Conservation (phyloP, 805 yeast species). For the Teunomyces barrocoloradensis region DNA sequence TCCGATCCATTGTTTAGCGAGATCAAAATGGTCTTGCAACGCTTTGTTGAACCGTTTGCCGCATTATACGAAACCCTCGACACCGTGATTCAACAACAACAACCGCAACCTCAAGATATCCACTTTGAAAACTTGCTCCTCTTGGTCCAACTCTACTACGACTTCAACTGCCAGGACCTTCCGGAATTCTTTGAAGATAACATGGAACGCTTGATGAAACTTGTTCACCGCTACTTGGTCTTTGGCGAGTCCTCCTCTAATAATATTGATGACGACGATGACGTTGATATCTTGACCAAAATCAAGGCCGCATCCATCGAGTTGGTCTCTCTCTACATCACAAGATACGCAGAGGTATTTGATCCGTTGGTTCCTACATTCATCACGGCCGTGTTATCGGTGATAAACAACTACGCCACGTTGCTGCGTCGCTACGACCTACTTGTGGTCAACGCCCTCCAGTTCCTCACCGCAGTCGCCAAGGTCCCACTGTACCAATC, state of each 20-base stretch:
- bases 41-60: slow-evolving; percentile 78
- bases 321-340: slow-evolving; percentile 77
- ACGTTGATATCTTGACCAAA: slow-evolving; percentile 64
- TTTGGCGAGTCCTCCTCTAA: slow-evolving; percentile 26
- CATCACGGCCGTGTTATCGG: slow-evolving; percentile 78
- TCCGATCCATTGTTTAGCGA: slow-evolving; percentile 88
- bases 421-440: slow-evolving; percentile 78
- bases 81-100: slow-evolving; percentile 54
- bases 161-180: slow-evolving; percentile 94
- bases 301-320: slow-evolving; percentile 84
- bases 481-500: slow-evolving; percentile 64
- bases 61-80: slow-evolving; percentile 68
- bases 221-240: slow-evolving; percentile 76
- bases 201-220: slow-evolving; percentile 68
- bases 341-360: slow-evolving; percentile 89
- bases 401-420: slow-evolving; percentile 61
- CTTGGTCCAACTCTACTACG: slow-evolving; percentile 80
- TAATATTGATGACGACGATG: slow-evolving; percentile 50
- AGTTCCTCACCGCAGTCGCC: slow-evolving; percentile 79
- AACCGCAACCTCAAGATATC: slow-evolving; percentile 50
- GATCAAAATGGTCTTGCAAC: slow-evolving; percentile 80
- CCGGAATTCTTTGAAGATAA: slow-evolving; percentile 98
- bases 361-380: slow-evolving; percentile 73
- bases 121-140: slow-evolving; percentile 70
- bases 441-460: slow-evolving; percentile 74